Evolutionary conservation across 495 filamentous ascomycete genomes (phyloP).

Genomic region (Annulohypoxylon bovei): DNA sequence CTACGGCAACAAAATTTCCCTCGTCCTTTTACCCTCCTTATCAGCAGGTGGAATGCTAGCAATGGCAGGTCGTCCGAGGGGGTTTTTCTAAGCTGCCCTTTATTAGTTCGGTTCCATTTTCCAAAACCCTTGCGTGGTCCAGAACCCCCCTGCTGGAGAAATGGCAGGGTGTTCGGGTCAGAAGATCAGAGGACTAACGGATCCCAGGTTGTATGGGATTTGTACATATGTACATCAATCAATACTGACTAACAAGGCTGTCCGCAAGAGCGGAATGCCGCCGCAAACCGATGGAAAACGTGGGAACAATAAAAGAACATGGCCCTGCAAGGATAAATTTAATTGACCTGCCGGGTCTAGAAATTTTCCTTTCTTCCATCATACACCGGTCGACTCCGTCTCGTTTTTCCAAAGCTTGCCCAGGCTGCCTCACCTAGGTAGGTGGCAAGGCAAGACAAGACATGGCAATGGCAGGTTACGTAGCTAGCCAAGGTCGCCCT

Average conservation of each 20-base stretch:
- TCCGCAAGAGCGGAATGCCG: slow-evolving; percentile 26
- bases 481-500: background rate
- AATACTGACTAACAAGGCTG: slow-evolving; percentile 3
- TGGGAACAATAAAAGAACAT: slow-evolving; percentile 20
- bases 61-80: slow-evolving; percentile 28
- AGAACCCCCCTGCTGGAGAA: slow-evolving; percentile 21
- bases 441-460: background rate
- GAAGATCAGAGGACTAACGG: slow-evolving; percentile 30
- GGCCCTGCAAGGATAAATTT: slow-evolving; percentile 22
- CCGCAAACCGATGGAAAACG: slow-evolving; percentile 32
- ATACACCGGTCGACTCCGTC: slow-evolving; percentile 7
- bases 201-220: slow-evolving; percentile 8
- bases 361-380: slow-evolving; percentile 33
- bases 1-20: background rate
- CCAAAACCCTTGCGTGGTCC: slow-evolving; percentile 24
- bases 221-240: slow-evolving; percentile 1
- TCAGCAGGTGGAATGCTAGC: slow-evolving; percentile 15
- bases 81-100: slow-evolving; percentile 12
- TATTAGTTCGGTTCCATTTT: slow-evolving; percentile 17
- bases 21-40: slow-evolving; percentile 19
- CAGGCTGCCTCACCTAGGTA: slow-evolving; percentile 27
- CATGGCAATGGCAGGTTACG: background rate
- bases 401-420: background rate
- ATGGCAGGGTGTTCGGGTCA: slow-evolving; percentile 27
- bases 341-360: slow-evolving; percentile 40